Base-by-base conservation (phyloP, 257 asterid species). In the Osmanthus fragrans region DNA sequence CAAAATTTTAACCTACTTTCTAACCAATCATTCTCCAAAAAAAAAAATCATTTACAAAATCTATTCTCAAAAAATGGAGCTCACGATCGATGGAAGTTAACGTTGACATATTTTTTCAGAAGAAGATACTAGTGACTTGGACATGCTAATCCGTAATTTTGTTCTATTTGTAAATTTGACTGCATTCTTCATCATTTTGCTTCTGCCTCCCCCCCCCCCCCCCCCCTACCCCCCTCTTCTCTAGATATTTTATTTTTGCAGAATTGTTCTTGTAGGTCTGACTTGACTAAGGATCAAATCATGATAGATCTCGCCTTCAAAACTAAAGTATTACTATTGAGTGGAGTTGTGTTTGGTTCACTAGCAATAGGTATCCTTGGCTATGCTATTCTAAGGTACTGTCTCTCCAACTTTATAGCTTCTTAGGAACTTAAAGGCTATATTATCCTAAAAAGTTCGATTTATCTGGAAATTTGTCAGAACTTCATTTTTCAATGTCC, bases 381-480 rank as follows among this genome's bases (percentile, higher is more conserved):
- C 79, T 93, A 87, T 81, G 91, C 97, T 81, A 84, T 85, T 74
- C 87, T 86, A 75, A 95, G 99, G 99, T 95, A 89, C 33, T 10
- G 51, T 45, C 65, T n/a, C 58, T 39, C 74, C 72, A 37, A 71
- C 72, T 68, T 19, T 18, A 36, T n/a, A 9, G 25, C 65, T 19
- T 64, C 12, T 73, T 75, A 29, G 42, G 23, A 63, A 63, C 66
- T 72, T 36, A 67, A 32, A 68, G 36, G 29, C 67, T 36, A 42
- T 71, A 54, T 66, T 64, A 63, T 40, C 76, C 71, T 36, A 19
- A 18, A 54, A 74, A 30, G 21, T 37, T 11, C 21, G 5, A 71
- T 23, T 39, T 42, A 19, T 5, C 66, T 49, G 67, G 30, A 29
- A 11, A 56, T 54, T 29, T 1, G 45, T 3, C 23, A 2, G 66